phyloP scores from a whole-genome alignment of 306 rosid species.

The Chamaecrista fasciculata region DNA sequence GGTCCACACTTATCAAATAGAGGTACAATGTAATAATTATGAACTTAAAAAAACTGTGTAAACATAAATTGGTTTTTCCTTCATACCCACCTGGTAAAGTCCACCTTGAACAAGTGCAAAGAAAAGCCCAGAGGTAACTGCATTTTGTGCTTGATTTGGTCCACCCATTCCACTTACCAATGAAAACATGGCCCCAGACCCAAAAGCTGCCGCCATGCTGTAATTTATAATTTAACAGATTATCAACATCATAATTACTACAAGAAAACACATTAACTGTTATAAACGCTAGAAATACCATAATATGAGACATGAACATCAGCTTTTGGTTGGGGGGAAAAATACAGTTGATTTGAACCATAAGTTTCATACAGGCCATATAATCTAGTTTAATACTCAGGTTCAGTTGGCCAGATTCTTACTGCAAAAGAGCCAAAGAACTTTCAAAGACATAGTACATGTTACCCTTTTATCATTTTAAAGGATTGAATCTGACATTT shows the following conservation, averaged over 20 bases:
- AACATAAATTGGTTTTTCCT: background rate
- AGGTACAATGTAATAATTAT: background rate
- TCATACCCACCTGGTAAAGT: conserved; percentile 69
- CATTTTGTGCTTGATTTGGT: conserved; percentile 79
- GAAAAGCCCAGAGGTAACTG: conserved; percentile 84
- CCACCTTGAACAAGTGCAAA: conserved; percentile 99
- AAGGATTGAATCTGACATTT: background rate
- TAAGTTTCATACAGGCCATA: background rate
- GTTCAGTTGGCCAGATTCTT: conserved; percentile 15
- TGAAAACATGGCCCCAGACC: conserved; percentile 91
- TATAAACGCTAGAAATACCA: background rate
- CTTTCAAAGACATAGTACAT: conserved; percentile 9
- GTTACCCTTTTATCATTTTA: conserved; percentile 7
- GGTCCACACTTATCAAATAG: background rate
- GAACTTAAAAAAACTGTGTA: background rate
- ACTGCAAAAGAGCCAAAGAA: background rate
- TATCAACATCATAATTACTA: conserved; percentile 4
- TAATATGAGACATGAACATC: background rate
- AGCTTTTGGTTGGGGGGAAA: background rate
- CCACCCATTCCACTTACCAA: conserved; percentile 96
- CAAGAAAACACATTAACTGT: conserved; percentile 19
- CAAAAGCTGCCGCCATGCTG: conserved; percentile 99
- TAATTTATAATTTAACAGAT: conserved; percentile 16
- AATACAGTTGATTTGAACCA: background rate
- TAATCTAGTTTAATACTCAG: background rate